Evolutionary conservation across 2,329 filamentous ascomycete species (phyloP).

Genomic region (Pseudogymnoascus sp.): DNA sequence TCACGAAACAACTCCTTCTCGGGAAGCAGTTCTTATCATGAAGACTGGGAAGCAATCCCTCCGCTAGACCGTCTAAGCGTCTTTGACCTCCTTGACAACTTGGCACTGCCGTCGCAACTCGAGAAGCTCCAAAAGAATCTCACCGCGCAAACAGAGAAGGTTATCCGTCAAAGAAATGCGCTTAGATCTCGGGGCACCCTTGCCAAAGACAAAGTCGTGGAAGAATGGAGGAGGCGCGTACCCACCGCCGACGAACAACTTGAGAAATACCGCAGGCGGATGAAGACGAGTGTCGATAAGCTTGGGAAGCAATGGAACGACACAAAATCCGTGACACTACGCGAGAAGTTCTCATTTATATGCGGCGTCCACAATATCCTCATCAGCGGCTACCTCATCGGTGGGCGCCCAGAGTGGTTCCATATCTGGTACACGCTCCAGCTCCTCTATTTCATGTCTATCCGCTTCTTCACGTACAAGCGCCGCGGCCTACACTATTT

Average conservation of each 20-base stretch:
- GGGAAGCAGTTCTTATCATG: slow-evolving; percentile 75
- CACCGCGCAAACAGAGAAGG: slow-evolving; percentile 73
- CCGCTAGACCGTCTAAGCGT: slow-evolving; percentile 84
- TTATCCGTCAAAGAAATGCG: slow-evolving; percentile 72
- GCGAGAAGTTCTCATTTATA: slow-evolving; percentile 95
- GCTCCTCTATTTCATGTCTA: slow-evolving; percentile 91
- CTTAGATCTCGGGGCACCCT: slow-evolving; percentile 65
- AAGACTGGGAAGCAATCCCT: slow-evolving; percentile 79
- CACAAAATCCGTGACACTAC: slow-evolving; percentile 73
- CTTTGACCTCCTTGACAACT: slow-evolving; percentile 89
- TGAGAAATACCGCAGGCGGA: slow-evolving; percentile 78
- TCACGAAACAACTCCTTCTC: slow-evolving; percentile 76
- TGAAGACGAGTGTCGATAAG: slow-evolving; percentile 83
- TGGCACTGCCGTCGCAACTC: slow-evolving; percentile 79
- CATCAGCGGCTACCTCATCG: slow-evolving; percentile 87
- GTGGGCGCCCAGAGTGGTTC: slow-evolving; percentile 75
- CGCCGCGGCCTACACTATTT: slow-evolving; percentile 94
- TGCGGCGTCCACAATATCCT: slow-evolving; percentile 96
- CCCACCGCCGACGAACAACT: slow-evolving; percentile 87
- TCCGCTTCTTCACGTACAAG: slow-evolving; percentile 86
- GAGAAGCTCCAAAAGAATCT: slow-evolving; percentile 83
- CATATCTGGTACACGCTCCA: slow-evolving; percentile 88
- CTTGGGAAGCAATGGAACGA: slow-evolving; percentile 81
- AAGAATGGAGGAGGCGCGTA: slow-evolving; percentile 81
- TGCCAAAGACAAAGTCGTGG: slow-evolving; percentile 82